These are phyloP conservation scores for Leccinum truebloodii DNA, from an alignment of 768 basidiomycete species.

Conservation along the genomic window DNA sequence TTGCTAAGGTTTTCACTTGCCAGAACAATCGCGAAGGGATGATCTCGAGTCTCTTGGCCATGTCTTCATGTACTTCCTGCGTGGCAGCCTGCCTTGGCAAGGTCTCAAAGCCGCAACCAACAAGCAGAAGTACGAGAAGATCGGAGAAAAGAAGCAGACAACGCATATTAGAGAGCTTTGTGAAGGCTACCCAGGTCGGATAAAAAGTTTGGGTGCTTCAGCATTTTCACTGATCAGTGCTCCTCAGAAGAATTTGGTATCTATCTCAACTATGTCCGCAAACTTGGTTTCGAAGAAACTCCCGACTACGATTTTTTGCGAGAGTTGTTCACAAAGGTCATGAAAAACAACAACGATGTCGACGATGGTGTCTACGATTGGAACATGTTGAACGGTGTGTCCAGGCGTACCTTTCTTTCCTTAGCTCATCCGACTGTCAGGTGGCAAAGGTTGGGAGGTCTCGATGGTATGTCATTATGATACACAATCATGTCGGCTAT, in stretches of 20 bases:
- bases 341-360: slow-evolving; percentile 86
- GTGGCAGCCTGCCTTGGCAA: slow-evolving; percentile 98
- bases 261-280: slow-evolving; percentile 98
- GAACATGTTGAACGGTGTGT: slow-evolving; percentile 84
- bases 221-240: slow-evolving; percentile 7
- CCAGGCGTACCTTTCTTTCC: not conserved
- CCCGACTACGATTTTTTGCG: slow-evolving; percentile 98
- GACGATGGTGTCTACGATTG: slow-evolving; percentile 97
- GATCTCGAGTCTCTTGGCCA: slow-evolving; percentile 99
- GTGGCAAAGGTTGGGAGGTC: slow-evolving; percentile 93
- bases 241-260: slow-evolving; percentile 93
- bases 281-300: slow-evolving; percentile 98
- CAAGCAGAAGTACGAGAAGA: slow-evolving; percentile 99
- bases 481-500: not conserved
- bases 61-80: slow-evolving; percentile 99
- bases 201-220: slow-evolving; percentile 3
- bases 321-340: slow-evolving; percentile 90
- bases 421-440: slow-evolving; percentile 37
- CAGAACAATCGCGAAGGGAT: slow-evolving; percentile 91
- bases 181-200: slow-evolving; percentile 89
- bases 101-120: slow-evolving; percentile 99
- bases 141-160: slow-evolving; percentile 99
- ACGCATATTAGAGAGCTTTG: slow-evolving; percentile 97
- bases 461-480: slow-evolving; percentile 56
- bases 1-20: slow-evolving; percentile 8